Percentiles rank a stretch among this genome's conserved stretches.
These are phyloP conservation scores for Microcyclosporella mali DNA, from an alignment of 2,329 filamentous ascomycete species.

Conservation along the genomic window DNA sequence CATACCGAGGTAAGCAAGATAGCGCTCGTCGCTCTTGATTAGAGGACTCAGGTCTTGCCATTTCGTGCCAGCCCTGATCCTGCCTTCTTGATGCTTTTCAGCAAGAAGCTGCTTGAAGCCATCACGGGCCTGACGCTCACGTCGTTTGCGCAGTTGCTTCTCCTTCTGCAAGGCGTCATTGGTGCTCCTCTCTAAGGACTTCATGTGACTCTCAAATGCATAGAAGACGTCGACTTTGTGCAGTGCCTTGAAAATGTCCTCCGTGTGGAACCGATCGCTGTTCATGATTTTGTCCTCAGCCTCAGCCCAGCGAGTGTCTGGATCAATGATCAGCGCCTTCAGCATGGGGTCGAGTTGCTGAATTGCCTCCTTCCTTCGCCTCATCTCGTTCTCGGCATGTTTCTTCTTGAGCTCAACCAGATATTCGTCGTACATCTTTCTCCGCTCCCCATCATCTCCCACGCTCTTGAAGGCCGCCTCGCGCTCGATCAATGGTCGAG, in stretches of 20 bases:
- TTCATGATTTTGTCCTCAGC: slow-evolving; percentile 76
- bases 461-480: slow-evolving; percentile 94
- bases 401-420: slow-evolving; percentile 74
- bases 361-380: slow-evolving; percentile 71
- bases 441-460: slow-evolving; percentile 77
- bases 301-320: slow-evolving; percentile 91
- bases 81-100: slow-evolving; percentile 67
- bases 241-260: slow-evolving; percentile 79
- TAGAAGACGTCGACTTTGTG: slow-evolving; percentile 85
- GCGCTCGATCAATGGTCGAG: slow-evolving; percentile 84
- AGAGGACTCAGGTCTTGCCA: slow-evolving; percentile 76
- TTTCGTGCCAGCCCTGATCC: slow-evolving; percentile 83
- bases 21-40: slow-evolving; percentile 75
- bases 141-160: slow-evolving; percentile 71
- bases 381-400: slow-evolving; percentile 68
- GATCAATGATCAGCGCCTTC: slow-evolving; percentile 74
- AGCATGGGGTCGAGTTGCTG: slow-evolving; percentile 74
- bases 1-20: slow-evolving; percentile 75
- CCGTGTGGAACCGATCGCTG: slow-evolving; percentile 68
- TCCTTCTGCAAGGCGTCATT: slow-evolving; percentile 86
- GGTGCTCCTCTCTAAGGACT: slow-evolving; percentile 79
- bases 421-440: slow-evolving; percentile 91
- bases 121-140: slow-evolving; percentile 82
- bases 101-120: slow-evolving; percentile 67
- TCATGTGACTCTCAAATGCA: slow-evolving; percentile 93